A percentile compares a stretch with the other conserved stretches of the same genome.
phyloP scores from a whole-genome alignment of 2,329 filamentous ascomycete genomes.

The Curvularia sp. region DNA sequence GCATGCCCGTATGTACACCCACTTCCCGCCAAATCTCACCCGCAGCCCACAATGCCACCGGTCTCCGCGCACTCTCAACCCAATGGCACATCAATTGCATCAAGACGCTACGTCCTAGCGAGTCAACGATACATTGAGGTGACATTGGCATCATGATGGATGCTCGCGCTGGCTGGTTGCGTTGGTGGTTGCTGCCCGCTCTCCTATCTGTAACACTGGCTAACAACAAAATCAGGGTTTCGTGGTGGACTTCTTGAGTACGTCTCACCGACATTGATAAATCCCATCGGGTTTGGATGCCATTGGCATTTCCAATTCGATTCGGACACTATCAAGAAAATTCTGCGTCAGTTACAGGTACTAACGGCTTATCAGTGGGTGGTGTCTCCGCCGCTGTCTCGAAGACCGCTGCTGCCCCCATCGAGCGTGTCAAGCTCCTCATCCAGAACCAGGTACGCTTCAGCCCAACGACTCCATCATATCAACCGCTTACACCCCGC shows the following conservation, averaged over 20 bases:
- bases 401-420: conserved; percentile 99
- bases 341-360: conserved; percentile 27
- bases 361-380: conserved; percentile 74
- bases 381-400: conserved; percentile 99
- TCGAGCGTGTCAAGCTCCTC: conserved; percentile 99
- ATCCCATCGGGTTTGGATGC: conserved; percentile 29
- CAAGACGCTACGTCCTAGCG: conserved; percentile 24
- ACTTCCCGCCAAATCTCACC: conserved; percentile 4
- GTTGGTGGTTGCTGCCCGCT: conserved; percentile 25
- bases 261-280: conserved; percentile 55
- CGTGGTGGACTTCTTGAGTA: conserved; percentile 99
- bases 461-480: conserved; percentile 8
- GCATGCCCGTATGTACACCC: conserved; percentile 53
- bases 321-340: conserved; percentile 15
- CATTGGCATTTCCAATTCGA: conserved; percentile 32
- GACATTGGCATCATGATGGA: conserved; percentile 27
- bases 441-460: conserved; percentile 98
- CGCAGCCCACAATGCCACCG: conserved; percentile 27
- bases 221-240: conserved; percentile 71
- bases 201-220: conserved; percentile 31
- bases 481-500: conserved; percentile 35
- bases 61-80: conserved; percentile 8
- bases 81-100: conserved; percentile 41
- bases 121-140: conserved; percentile 29
- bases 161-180: conserved; percentile 25